These are phyloP conservation scores for Gloeostereum incarnatum DNA, from an alignment of 768 basidiomycete species.

Conservation along the genomic window DNA sequence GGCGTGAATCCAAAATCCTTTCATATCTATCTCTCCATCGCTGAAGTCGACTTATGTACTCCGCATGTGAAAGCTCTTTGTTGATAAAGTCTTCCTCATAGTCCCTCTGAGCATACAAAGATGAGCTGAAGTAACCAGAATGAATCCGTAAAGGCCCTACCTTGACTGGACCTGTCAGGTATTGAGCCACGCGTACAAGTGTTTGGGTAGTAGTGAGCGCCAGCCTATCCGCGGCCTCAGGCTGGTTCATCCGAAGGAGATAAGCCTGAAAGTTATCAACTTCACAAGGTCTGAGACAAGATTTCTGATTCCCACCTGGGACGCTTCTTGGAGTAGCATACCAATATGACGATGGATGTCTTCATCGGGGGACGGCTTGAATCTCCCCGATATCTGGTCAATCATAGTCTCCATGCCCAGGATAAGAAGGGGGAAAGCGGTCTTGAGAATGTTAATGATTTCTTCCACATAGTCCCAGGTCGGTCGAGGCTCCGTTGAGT, in stretches of 20 bases:
- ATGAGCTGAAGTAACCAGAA: too few species aligned
- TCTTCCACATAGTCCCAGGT: conserved; percentile 92
- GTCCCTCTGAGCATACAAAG: too few species aligned
- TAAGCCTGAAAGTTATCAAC: conserved; percentile 40
- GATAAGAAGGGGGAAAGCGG: conserved; percentile 89
- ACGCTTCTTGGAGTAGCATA: conserved; percentile 80
- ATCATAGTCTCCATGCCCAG: conserved; percentile 96
- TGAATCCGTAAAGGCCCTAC: conserved; percentile 41
- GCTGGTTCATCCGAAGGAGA: conserved; percentile 51
- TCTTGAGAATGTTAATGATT: conserved; percentile 88
- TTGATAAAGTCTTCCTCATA: conserved; percentile 88
- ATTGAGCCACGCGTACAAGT: conserved; percentile 51
- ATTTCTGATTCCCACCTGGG: conserved; percentile 44
- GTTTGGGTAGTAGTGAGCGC: too few species aligned
- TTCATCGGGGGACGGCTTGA: conserved; percentile 86
- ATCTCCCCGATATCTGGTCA: conserved; percentile 84
- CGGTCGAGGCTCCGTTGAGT: conserved; percentile 37
- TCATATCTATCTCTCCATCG: conserved; percentile 92
- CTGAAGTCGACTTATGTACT: conserved; percentile 87
- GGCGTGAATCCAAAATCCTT: conserved; percentile 68
- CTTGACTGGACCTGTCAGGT: conserved; percentile 46
- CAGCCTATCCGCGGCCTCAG: too few species aligned
- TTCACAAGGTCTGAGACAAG: background rate
- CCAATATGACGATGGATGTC: conserved; percentile 89
- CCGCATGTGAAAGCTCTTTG: conserved; percentile 69